A percentile compares a stretch with the other conserved stretches of the same genome.
phyloP scores from a whole-genome alignment of 1,139 yeast species.

The Blastobotrys capitulatus region DNA sequence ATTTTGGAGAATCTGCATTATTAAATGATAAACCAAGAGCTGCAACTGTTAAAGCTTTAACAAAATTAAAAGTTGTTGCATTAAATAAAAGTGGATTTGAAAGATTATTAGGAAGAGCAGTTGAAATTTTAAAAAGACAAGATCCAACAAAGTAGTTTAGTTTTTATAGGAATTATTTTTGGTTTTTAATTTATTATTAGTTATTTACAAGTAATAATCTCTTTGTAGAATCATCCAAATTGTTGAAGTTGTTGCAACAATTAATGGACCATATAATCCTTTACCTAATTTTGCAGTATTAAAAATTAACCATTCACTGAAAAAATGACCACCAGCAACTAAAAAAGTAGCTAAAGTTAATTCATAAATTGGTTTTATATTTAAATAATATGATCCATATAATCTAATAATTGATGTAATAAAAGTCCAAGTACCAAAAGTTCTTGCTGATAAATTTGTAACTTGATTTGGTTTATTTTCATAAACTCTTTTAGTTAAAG shows the following conservation, averaged over 20 bases:
- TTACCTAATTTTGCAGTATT: constrained; percentile 78
- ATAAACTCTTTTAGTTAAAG: constrained; percentile 75
- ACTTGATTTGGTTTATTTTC: constrained; percentile 58
- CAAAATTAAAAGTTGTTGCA: constrained; percentile 79
- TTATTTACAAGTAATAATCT: constrained; percentile 31
- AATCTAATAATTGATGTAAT: constrained; percentile 78
- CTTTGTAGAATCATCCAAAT: constrained; percentile 45
- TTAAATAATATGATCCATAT: constrained; percentile 77
- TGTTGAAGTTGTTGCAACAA: constrained; percentile 45
- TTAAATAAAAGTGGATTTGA: constrained; percentile 91
- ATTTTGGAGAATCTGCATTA: constrained; percentile 94
- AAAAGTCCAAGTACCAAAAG: constrained; percentile 97
- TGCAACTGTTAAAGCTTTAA: constrained; percentile 81
- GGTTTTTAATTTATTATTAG: not conserved
- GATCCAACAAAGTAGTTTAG: constrained; percentile 54
- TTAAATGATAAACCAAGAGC: constrained; percentile 89
- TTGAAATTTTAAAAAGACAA: constrained; percentile 69
- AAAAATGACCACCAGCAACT: constrained; percentile 80
- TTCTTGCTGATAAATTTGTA: constrained; percentile 79
- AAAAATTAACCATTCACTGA: constrained; percentile 74
- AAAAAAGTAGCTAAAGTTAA: constrained; percentile 77
- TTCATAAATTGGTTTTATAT: constrained; percentile 50
- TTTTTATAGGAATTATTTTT: not conserved
- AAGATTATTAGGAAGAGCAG: constrained; percentile 89
- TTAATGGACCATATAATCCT: constrained; percentile 83